Evolutionary conservation across 1,139 yeast genomes (phyloP).

Genomic region (Diutina rugosa): DNA sequence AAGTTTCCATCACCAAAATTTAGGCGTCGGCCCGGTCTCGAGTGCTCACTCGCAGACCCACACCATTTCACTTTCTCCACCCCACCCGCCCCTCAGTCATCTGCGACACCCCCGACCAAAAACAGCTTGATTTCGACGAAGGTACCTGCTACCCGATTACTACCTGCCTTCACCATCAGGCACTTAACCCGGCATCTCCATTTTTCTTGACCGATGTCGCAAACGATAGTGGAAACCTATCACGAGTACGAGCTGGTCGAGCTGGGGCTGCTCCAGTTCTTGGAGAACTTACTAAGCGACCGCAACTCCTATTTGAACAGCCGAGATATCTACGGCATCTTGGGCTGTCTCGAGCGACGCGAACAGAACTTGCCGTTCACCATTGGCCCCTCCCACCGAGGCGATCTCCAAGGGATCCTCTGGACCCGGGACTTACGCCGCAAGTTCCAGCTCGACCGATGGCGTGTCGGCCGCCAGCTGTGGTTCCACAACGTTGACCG

Average conservation of each 20-base stretch:
- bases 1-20: too few relatives aligned
- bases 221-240: not conserved
- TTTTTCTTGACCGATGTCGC: not conserved
- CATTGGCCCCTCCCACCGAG: not conserved
- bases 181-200: not conserved
- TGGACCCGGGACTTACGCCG: constrained; percentile 22
- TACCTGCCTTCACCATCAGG: not conserved
- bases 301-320: not conserved
- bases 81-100: not conserved
- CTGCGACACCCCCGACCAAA: not conserved
- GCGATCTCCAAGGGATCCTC: constrained; percentile 21
- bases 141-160: not conserved
- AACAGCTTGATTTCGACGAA: not conserved
- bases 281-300: not conserved
- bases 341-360: constrained; percentile 1
- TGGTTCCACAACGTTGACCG: constrained; percentile 29
- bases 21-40: not conserved
- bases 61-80: not conserved
- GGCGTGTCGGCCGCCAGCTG: constrained; percentile 19
- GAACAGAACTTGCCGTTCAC: not conserved
- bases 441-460: constrained; percentile 21
- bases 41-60: not conserved
- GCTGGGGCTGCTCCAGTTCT: constrained; percentile 2
- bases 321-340: not conserved
- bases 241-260: constrained; percentile 2